Base-by-base conservation (phyloP, 441 rosid genomes). In the Pelargonium cotyledonis region DNA sequence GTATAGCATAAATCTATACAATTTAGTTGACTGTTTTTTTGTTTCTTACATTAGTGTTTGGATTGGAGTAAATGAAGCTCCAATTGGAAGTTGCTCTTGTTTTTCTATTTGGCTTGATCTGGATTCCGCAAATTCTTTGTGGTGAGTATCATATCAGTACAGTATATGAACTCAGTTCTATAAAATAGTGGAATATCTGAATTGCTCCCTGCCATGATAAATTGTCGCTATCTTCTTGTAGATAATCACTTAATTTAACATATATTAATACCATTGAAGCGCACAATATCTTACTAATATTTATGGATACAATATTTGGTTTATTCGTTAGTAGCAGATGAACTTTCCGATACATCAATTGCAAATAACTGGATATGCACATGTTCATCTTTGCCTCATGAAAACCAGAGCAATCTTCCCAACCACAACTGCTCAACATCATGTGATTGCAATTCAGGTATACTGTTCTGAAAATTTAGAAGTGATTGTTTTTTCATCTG, bases 401-500 rank as follows among this genome's bases (percentile, higher is more conserved):
- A 78, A 68, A 81, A 85, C 73, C 83, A 79, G 77, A 82, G 79
- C 68, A 72, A 66, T 76, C 70, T 83, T 74, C 68, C 79, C 41
- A 79, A 69, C 80, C 86, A 81, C 16, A 89, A 87, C 80, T 94
- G 99, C 81, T 85, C 92, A 26, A 69, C 82, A 49, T 88, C 93
- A 75, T 94, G 99, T 78, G 79, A 86, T 74, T 94, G 99, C 80
- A 88, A 61, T 77, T 86, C 84, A 73, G 97, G 99, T n/a, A n/a
- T n/a, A n/a, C n/a, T n/a, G n/a, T n/a, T n/a, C n/a, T n/a, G n/a
- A n/a, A n/a, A n/a, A n/a, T n/a, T n/a, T n/a, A n/a, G n/a, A n/a
- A n/a, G n/a, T n/a, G n/a, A n/a, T n/a, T n/a, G n/a, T n/a, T n/a
- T n/a, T n/a, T n/a, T n/a, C n/a, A n/a, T n/a, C n/a, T n/a, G n/a